These are phyloP conservation scores for Ophiostoma sp. DNA, from an alignment of 2,329 filamentous ascomycete species.

Conservation along the genomic window DNA sequence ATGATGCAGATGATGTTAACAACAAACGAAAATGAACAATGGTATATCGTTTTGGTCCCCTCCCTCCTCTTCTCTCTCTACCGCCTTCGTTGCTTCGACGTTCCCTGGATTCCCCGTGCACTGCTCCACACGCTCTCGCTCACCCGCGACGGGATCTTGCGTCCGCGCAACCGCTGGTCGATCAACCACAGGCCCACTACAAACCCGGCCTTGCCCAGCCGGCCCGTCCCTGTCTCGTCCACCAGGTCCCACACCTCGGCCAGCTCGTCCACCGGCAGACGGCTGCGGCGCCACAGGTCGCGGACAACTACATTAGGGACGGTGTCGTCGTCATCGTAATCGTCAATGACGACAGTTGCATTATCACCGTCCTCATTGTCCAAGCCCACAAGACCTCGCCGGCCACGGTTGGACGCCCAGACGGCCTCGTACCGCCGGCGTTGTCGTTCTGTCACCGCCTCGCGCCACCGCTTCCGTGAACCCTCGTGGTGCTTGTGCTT, in stretches of 20 bases:
- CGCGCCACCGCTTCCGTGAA: conserved; percentile 72
- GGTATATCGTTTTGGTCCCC: not conserved
- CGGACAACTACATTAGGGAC: conserved; percentile 68
- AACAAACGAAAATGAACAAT: not conserved
- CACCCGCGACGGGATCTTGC: conserved; percentile 72
- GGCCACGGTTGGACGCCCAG: conserved; percentile 77
- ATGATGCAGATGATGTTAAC: not conserved
- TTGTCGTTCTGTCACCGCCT: conserved; percentile 69
- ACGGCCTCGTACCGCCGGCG: conserved; percentile 80
- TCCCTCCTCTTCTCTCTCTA: not conserved
- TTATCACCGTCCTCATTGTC: not conserved
- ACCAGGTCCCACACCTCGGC: conserved; percentile 78
- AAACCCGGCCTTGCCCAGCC: conserved; percentile 68
- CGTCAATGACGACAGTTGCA: not conserved
- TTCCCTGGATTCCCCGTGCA: conserved; percentile 51
- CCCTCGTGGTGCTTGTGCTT: conserved; percentile 78
- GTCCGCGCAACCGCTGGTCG: conserved; percentile 75
- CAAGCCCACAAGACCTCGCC: conserved; percentile 34
- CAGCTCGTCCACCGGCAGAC: conserved; percentile 67
- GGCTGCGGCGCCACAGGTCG: conserved; percentile 73
- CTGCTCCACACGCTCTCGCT: conserved; percentile 76
- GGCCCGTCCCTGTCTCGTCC: conserved; percentile 55
- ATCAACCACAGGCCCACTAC: conserved; percentile 82
- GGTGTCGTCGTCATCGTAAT: conserved; percentile 44
- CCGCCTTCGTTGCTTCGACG: conserved; percentile 16